A percentile compares a stretch with the other conserved stretches of the same genome.
Conservation (phyloP, 2,329 filamentous ascomycete genomes). For the Alternaria sp. region DNA sequence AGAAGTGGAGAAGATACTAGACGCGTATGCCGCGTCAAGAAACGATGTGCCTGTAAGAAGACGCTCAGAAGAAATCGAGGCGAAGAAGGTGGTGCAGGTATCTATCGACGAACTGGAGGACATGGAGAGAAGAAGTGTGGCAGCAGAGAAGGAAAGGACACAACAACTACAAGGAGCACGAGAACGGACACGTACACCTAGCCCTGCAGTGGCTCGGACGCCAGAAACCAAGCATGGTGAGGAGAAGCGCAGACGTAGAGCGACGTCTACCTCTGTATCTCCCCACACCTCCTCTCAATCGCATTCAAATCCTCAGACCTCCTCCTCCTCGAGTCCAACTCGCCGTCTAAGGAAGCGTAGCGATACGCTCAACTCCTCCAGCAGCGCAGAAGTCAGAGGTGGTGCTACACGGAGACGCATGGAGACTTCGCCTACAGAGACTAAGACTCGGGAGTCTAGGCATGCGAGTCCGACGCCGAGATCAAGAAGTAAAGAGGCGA, state of each 20-base stretch:
- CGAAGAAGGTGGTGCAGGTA: conserved; percentile 1
- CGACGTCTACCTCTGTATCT: conserved; percentile 1
- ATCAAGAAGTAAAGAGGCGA: conserved; percentile 17
- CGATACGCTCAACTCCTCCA: conserved; percentile 29
- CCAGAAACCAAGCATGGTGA: conserved; percentile 7
- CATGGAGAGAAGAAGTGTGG: conserved; percentile 9
- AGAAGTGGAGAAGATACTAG: conserved; percentile 33
- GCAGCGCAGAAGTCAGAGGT: conserved; percentile 21
- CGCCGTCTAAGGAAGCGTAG: conserved; percentile 32
- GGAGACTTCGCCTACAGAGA: conserved; percentile 19
- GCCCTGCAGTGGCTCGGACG: conserved; percentile 12
- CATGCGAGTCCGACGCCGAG: conserved; percentile 22
- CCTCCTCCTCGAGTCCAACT: conserved; percentile 12
- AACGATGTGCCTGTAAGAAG: neutral
- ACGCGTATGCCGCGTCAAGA: conserved; percentile 26
- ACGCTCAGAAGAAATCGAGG: conserved; percentile 5
- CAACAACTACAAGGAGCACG: neutral
- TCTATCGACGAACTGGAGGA: conserved; percentile 12
- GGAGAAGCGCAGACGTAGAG: conserved; percentile 13
- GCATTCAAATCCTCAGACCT: conserved; percentile 3
- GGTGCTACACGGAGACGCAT: conserved; percentile 12
- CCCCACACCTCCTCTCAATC: conserved; percentile 3
- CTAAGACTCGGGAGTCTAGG: conserved; percentile 14
- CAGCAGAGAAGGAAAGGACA: conserved; percentile 1
- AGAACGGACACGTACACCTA: conserved; percentile 9